phyloP scores from a whole-genome alignment of 371 early-diverging fungal species.

The Umbelopsis sp. region DNA sequence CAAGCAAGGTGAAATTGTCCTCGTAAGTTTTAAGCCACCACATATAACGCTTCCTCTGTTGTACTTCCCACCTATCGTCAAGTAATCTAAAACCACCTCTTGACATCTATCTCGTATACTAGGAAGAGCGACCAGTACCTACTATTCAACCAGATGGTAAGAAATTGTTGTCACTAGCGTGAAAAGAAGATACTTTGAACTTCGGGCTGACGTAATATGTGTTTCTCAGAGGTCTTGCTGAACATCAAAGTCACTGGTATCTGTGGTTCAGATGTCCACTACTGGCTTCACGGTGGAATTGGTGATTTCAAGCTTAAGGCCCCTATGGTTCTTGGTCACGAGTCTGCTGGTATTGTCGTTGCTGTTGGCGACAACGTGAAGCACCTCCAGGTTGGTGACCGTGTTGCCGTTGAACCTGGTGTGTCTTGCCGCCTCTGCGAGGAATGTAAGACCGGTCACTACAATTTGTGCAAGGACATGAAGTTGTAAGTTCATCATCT shows the following conservation, averaged over 20 bases:
- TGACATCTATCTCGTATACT: background rate
- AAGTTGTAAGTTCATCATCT: conserved; percentile 33
- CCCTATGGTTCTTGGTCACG: conserved; percentile 82
- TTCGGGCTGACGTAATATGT: background rate
- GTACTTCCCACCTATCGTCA: too few species aligned
- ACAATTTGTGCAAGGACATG: conserved; percentile 57
- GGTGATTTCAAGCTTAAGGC: conserved; percentile 44
- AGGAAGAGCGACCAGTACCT: conserved; percentile 40
- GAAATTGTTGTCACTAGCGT: background rate
- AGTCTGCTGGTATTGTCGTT: conserved; percentile 71
- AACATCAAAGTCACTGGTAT: conserved; percentile 56
- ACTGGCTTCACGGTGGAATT: conserved; percentile 54
- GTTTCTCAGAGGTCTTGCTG: conserved; percentile 45
- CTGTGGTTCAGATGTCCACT: conserved; percentile 57
- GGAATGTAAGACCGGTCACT: conserved; percentile 52
- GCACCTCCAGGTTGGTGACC: conserved; percentile 68
- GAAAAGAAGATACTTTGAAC: background rate
- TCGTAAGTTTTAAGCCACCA: conserved; percentile 22
- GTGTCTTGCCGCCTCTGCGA: conserved; percentile 67
- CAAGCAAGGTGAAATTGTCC: conserved; percentile 30
- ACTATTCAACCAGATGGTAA: conserved; percentile 31
- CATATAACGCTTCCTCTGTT: too few species aligned
- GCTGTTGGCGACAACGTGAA: conserved; percentile 58
- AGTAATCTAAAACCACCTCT: background rate
- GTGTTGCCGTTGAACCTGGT: conserved; percentile 69